Evolutionary conservation across 306 rosid species (phyloP).

Genomic region (Castanospermum australe): DNA sequence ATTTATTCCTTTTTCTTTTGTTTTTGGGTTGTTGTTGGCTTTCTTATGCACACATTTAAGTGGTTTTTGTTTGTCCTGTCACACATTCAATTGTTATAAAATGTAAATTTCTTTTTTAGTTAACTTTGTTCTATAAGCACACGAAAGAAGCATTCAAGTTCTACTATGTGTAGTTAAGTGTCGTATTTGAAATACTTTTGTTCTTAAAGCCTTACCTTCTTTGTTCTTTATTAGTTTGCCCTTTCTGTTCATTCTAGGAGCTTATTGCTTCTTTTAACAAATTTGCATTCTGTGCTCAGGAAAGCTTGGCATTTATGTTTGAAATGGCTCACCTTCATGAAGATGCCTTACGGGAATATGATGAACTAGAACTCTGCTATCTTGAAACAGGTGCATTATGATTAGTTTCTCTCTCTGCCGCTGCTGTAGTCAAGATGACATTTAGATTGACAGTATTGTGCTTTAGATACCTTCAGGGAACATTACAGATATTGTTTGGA

Average conservation of each 20-base stretch:
- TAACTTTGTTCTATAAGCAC: neutral
- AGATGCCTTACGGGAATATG: constrained; percentile 95
- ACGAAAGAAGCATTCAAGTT: neutral
- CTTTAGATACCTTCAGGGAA: constrained; percentile 10
- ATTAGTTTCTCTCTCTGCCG: constrained; percentile 27
- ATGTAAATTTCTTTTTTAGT: neutral
- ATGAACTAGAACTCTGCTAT: constrained; percentile 94
- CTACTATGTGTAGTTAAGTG: neutral
- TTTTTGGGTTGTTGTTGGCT: neutral
- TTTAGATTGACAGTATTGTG: neutral
- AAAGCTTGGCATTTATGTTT: constrained; percentile 98
- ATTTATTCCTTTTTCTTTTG: neutral
- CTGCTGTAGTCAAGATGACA: constrained; percentile 30
- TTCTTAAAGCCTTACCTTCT: constrained; percentile 27
- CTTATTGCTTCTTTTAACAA: constrained; percentile 29
- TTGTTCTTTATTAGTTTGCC: neutral
- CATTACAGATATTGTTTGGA: constrained; percentile 6
- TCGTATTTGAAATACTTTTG: neutral
- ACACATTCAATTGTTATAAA: no score
- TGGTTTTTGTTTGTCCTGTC: neutral
- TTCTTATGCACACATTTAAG: neutral
- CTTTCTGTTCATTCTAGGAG: constrained; percentile 25
- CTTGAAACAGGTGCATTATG: constrained; percentile 79
- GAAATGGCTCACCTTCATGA: constrained; percentile 96
- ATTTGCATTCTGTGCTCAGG: constrained; percentile 54